Base-by-base conservation (phyloP, 2,329 filamentous ascomycete species). In the Metarhizium robertsii region DNA sequence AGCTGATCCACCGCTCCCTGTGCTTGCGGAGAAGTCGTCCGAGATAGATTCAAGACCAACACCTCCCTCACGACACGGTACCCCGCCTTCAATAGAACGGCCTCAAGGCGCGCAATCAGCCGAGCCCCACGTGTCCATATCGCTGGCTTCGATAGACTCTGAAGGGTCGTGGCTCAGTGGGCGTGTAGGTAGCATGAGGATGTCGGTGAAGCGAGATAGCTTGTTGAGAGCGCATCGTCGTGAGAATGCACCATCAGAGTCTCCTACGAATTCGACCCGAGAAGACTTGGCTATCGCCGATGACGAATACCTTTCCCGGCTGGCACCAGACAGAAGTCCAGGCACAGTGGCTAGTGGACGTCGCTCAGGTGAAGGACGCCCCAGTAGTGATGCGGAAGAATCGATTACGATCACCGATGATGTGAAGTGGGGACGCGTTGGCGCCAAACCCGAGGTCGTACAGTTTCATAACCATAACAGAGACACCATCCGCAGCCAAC, bases 91-190 rank as follows among this genome's bases (percentile, higher is more conserved):
- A 18, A 72, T 70, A 10, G 71, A 75, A 54, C 69, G 68, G 38
- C 73, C 73, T 2, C 63, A 61, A 46, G 60, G 55, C 18, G 61
- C 63, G 4, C 64, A 65, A 25, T 84, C 79, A 5, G 83, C 76
- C 18, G 85, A 79, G 61, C 79, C 73, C 40, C 80, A 91, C 64
- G 76, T 91, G 66, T 90, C 91, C 34, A 87, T 92, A 69, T 97
- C 92, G 0, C 78, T 97, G 18, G 94, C 91, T 2, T 96, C 92
- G 0, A 90, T 97, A 57, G 94, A 96, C 66, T 96, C 92, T 0
- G 94, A 99, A 73, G 94, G 83, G 4, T 96, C 92, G 0, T 99
- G 94, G 94, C 84, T 99, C 48, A 94, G 91, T 3, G 91, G 92
- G 16, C 85, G 86, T 55, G 70, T 76, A 52, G 79, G 76, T 61